Conservation (phyloP, 306 rosid genomes). For the Cyamopsis tetragonoloba region DNA sequence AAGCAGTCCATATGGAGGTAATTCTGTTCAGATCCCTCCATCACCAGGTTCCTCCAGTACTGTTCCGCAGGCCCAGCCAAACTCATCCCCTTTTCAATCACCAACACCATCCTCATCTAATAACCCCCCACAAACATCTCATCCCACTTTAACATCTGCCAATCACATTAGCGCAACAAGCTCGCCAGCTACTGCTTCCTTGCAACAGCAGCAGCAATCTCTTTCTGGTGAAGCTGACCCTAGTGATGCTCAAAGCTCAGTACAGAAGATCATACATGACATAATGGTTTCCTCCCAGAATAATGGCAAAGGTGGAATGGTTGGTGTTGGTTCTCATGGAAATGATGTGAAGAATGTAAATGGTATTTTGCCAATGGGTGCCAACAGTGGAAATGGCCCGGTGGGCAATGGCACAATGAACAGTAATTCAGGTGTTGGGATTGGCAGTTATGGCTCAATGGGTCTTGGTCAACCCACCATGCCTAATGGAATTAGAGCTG, state of each 20-base stretch:
- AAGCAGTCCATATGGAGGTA: slow-evolving; percentile 83
- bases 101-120: slow-evolving; percentile 77
- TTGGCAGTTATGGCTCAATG: slow-evolving; percentile 64
- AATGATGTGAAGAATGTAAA: slow-evolving; percentile 70
- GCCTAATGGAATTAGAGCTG: slow-evolving; percentile 73
- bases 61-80: slow-evolving; percentile 62
- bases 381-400: slow-evolving; percentile 54
- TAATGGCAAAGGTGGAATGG: slow-evolving; percentile 54
- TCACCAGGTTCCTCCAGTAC: slow-evolving; percentile 82
- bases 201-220: slow-evolving; percentile 80
- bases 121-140: slow-evolving; percentile 66
- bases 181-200: slow-evolving; percentile 73
- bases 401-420: slow-evolving; percentile 60
- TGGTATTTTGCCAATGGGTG: slow-evolving; percentile 54
- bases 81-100: slow-evolving; percentile 76
- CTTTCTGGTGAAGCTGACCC: slow-evolving; percentile 72
- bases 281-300: slow-evolving; percentile 72
- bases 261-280: slow-evolving; percentile 78
- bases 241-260: slow-evolving; percentile 77
- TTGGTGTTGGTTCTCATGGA: slow-evolving; percentile 50
- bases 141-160: slow-evolving; percentile 49
- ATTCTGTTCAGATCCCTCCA: slow-evolving; percentile 79
- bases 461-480: slow-evolving; percentile 67
- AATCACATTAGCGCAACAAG: slow-evolving; percentile 71
- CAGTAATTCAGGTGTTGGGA: slow-evolving; percentile 57